Base-by-base conservation (phyloP, 2,329 filamentous ascomycete genomes). In the Thelonectria discophora region DNA sequence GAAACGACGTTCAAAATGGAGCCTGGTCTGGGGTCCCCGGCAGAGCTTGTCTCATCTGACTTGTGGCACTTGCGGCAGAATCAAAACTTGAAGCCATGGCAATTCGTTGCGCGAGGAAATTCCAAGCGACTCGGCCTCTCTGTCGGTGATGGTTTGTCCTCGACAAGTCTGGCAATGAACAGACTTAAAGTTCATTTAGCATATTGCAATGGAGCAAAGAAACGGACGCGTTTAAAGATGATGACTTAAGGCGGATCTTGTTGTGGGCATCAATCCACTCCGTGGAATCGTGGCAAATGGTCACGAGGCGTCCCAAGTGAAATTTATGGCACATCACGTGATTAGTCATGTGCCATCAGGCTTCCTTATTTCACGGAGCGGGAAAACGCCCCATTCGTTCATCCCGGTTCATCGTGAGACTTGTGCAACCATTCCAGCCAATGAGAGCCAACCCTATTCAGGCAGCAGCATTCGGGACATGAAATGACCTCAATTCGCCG, bases 401-500 rank as follows among this genome's bases (percentile, higher is more conserved):
- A 50, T 21, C 18, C 42, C 42, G 39, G 18, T 48, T 45, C 39
- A 43, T 45, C 39, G 37, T 45, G 21, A 42, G 40, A 30, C 27
- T 50, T 20, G 30, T 50, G 51, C 15, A 9, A 45, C 48, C 3
- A 15, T 15, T 30, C 39, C 8, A 17, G 34, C 68, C 68, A 70
- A 70, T 71, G 9, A 60, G 24, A 40, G 5, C 3, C 34, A 58
- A 27, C 59, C 51, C 64, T 66, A 58, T 64, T 66, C 66, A 71
- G 70, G 70, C 70, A 72, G 70, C 68, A 72, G 68, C 67, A 64
- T 71, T 70, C 39, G 57, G 57, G 30, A 49, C 55, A 63, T 56
- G 61, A 61, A 69, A 67, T 66, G 61, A 56, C 70, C 70, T 66
- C 69, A 66, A 67, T 69, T 62, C 64, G 66, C 70, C 69, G 69